Percentiles rank a stretch among this genome's conserved stretches.
Conservation (phyloP, 208 protist genomes). For the Novymonas esmeraldas region DNA sequence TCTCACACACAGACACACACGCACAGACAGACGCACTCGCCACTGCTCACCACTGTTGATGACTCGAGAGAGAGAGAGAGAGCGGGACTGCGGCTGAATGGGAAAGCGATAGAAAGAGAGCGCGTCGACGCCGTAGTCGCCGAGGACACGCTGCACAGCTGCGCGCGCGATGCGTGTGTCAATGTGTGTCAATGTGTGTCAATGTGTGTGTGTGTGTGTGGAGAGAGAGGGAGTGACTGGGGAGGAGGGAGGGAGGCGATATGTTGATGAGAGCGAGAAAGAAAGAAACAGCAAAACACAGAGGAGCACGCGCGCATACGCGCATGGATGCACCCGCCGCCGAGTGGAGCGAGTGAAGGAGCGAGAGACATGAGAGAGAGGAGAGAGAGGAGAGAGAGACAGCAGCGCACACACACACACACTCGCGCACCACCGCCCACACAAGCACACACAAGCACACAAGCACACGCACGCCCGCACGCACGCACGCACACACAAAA, state of each 20-base stretch:
- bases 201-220: background rate
- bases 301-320: background rate
- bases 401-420: background rate
- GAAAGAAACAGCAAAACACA: conserved; percentile 4
- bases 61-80: conserved; percentile 1
- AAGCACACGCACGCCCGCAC: background rate
- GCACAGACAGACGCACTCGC: background rate
- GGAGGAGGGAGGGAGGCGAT: background rate
- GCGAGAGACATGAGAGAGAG: background rate
- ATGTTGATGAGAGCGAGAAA: conserved; percentile 1
- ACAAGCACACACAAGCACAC: background rate
- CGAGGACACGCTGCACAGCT: too few relatives aligned
- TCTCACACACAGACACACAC: too few relatives aligned
- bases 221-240: background rate
- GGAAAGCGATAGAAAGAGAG: background rate
- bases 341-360: too few relatives aligned
- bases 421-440: too few relatives aligned
- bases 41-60: background rate
- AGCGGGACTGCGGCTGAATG: background rate
- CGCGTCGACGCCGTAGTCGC: background rate
- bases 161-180: too few relatives aligned
- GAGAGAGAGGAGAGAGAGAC: background rate
- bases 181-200: too few relatives aligned
- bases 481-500: background rate
- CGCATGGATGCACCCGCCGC: too few relatives aligned